Evolutionary conservation across 2,329 filamentous ascomycete species (phyloP), one percentile per base, ranked within the genome.

Genomic region (Ustilaginoidea virens): DNA sequence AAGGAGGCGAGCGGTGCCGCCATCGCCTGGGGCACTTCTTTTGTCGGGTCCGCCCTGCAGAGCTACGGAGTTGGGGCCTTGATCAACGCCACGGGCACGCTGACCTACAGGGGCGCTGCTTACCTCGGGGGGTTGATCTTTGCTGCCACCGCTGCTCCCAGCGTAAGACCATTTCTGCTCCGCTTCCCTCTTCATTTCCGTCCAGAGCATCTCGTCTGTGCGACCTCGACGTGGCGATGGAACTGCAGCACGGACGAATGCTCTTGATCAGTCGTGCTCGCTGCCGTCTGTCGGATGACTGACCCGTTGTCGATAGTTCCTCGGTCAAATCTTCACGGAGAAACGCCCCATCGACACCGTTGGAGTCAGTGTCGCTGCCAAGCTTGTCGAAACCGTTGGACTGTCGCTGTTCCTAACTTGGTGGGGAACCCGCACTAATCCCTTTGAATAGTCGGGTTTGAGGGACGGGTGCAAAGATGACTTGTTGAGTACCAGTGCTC

Each of bases 381-480:
- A 90, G 60, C 61, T 90, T 44, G 71, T 93, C 44, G 90, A 96
- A 72, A 94, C 90, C 3, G 72, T 96, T 35, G 90, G 87, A 39
- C 71, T 96, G 34, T 85, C 80, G 38, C 54, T 93, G 48, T 83
- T 96, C 71, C 67, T 96, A 46, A 93, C 83, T 52, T 96, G 82
- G 80, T 96, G 87, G 87, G 87, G 87, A 48, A 94, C 87, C 48
- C 78, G 80, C 52, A 90, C 83, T 60, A 87, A 85, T 65, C 83
- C 83, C 36, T 92, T 93, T 57, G 74, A 16, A 26, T 16, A 27
- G 22, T 21, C 7, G 24, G 14, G 8, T 7, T 8, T 25, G n/a
- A 7, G 15, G 24, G 7, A 13, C 13, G 24, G 9, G 13, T 25
- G 24, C 8, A 16, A 7, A 4, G 11, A 26, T 22, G 26, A 7